Evolutionary conservation across 352 stramenopile genomes (phyloP).

Genomic region (Aphanomyces stellatus): DNA sequence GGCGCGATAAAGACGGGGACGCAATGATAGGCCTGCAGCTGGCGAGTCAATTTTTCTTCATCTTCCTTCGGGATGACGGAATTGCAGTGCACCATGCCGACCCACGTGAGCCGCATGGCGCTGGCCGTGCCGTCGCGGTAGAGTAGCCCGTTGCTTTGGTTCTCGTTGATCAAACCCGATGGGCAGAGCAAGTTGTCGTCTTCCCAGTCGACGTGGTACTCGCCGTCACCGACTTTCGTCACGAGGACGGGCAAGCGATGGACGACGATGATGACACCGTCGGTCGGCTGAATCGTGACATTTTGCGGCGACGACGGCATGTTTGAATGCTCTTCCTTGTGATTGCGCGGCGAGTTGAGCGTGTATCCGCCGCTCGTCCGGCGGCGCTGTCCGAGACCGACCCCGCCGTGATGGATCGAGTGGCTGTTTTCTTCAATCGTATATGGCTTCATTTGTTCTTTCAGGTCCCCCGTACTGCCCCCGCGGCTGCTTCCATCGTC

Average conservation of each 20-base stretch:
- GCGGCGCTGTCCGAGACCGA: conserved; percentile 12
- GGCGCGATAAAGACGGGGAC: conserved; percentile 95
- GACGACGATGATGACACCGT: conserved; percentile 95
- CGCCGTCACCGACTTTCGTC: conserved; percentile 46
- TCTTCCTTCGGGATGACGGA: conserved; percentile 72
- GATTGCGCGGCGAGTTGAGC: not conserved
- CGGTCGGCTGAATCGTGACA: conserved; percentile 86
- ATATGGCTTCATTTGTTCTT: conserved; percentile 15
- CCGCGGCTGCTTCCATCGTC: too few relatives aligned
- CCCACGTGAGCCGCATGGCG: conserved; percentile 79
- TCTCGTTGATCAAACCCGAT: conserved; percentile 62
- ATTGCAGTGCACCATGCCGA: conserved; percentile 73
- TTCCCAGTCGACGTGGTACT: conserved; percentile 82
- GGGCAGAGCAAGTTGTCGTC: conserved; percentile 83
- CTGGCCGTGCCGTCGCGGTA: conserved; percentile 29
- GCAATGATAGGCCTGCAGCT: conserved; percentile 90
- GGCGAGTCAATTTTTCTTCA: conserved; percentile 59
- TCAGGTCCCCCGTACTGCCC: too few relatives aligned
- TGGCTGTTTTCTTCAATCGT: not conserved
- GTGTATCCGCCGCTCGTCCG: conserved; percentile 9
- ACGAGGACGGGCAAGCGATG: conserved; percentile 94
- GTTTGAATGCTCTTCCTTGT: not conserved
- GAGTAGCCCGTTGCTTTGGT: conserved; percentile 18
- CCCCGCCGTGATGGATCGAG: not conserved
- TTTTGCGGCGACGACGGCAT: conserved; percentile 42